Base-by-base conservation (phyloP, 2,329 filamentous ascomycete genomes). In the Clarireedia paspali region DNA sequence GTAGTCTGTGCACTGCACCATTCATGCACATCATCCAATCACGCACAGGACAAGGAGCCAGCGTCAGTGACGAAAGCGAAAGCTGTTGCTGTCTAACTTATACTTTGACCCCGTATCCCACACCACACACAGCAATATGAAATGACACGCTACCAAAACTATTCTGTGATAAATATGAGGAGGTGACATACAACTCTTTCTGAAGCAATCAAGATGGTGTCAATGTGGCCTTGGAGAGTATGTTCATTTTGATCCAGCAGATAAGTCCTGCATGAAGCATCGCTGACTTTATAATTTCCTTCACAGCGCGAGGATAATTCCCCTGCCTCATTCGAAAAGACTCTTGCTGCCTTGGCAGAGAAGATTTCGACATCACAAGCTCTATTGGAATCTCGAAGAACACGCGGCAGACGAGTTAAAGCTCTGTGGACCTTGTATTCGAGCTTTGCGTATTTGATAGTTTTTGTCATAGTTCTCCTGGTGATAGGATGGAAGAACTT, bases 341-440 rank as follows among this genome's bases (percentile, higher is more conserved):
- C 87, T 2, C 84, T 99, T 30, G 89, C 90, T 9, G 79, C 83
- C 24, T 82, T 99, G 47, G 88, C 91, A 10, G 76, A 77, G 52
- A 96, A 94, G 74, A 96, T 99, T 70, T 78, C 85, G 42, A 80
- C 83, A 60, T 83, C 86, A 2, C 87, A 87, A 64, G 75, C 85
- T 44, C 82, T 80, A 51, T 85, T 96, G 62, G 91, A 96, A 66
- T 77, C 76, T 44, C 78, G 87, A 40, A 84, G 89, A 47, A 80
- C 86, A 63, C 82, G 81, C 59, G 84, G 88, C 50, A 84, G 92
- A 57, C 87, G 91, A 57, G 81, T 87, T 65, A 92, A 88, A 64
- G 89, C 90, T 39, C 81, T 97, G 55, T 91, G 85, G 83, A 96
- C 91, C 0, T 81, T 99, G 14, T 99, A 97, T 70, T 84, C 91